Percentiles rank a stretch among this genome's conserved stretches.
phyloP scores from a whole-genome alignment of 192 early-diverging fungal genomes.

The Pilaira anomala region DNA sequence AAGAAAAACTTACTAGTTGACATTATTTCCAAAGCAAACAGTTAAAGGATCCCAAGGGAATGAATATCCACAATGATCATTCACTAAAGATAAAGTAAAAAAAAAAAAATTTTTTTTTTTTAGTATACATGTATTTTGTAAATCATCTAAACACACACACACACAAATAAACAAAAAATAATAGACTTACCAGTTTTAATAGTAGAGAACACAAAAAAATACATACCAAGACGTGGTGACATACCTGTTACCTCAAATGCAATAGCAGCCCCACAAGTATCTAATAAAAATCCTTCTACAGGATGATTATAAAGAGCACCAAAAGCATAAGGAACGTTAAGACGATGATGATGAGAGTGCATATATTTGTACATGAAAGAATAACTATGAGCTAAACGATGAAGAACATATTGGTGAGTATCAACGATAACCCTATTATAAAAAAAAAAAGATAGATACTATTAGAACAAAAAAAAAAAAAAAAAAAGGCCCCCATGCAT shows the following conservation, averaged over 20 bases:
- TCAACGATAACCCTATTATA: constrained; percentile 44
- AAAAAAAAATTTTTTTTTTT: not conserved
- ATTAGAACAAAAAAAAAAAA: constrained; percentile 2
- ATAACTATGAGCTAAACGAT: constrained; percentile 65
- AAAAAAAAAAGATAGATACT: not conserved
- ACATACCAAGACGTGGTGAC: constrained; percentile 60
- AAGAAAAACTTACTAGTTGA: constrained; percentile 58
- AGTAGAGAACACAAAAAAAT: constrained; percentile 70
- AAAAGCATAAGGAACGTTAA: constrained; percentile 76
- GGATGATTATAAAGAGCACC: constrained; percentile 87
- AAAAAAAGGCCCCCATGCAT: not conserved
- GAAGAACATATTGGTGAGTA: constrained; percentile 67
- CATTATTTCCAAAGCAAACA: constrained; percentile 66
- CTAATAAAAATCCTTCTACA: constrained; percentile 72
- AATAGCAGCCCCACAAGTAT: constrained; percentile 64
- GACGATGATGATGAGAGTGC: constrained; percentile 74
- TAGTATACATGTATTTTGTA: not conserved
- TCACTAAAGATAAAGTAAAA: constrained; percentile 42
- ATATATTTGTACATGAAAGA: constrained; percentile 69
- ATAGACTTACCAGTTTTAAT: constrained; percentile 67
- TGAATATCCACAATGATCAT: constrained; percentile 79
- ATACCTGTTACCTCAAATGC: constrained; percentile 67
- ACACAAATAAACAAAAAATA: constrained; percentile 3
- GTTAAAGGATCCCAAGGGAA: constrained; percentile 74
- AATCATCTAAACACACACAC: too few species aligned